A percentile compares a stretch with the other conserved stretches of the same genome.
Conservation (phyloP, 2,329 filamentous ascomycete species). For the Coniochaeta pulveracea region DNA sequence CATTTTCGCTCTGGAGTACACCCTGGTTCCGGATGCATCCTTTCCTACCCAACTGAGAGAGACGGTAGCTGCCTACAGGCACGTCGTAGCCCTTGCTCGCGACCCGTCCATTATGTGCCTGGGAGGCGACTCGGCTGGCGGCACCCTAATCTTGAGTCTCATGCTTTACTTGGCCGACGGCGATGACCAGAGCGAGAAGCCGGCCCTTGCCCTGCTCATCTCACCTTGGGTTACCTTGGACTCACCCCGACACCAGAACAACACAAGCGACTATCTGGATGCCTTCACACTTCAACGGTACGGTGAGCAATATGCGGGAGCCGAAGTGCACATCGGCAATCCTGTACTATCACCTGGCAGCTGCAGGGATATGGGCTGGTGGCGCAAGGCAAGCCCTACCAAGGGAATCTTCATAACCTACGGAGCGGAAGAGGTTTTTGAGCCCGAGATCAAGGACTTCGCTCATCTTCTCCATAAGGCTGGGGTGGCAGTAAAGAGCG, state of each 20-base stretch:
- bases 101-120: constrained; percentile 56
- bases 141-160: constrained; percentile 60
- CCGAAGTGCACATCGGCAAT: constrained; percentile 33
- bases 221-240: constrained; percentile 73
- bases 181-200: constrained; percentile 9
- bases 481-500: constrained; percentile 40
- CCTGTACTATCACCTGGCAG: constrained; percentile 58
- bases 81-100: constrained; percentile 48
- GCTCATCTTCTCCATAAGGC: constrained; percentile 41
- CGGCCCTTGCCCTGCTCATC: constrained; percentile 54
- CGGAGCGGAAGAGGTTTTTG: constrained; percentile 69
- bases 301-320: constrained; percentile 56
- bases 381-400: constrained; percentile 54
- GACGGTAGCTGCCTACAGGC: constrained; percentile 57
- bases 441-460: constrained; percentile 54
- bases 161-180: constrained; percentile 51
- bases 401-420: constrained; percentile 61
- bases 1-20: constrained; percentile 72
- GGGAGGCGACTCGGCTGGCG: constrained; percentile 71
- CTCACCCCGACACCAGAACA: constrained; percentile 55
- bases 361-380: constrained; percentile 54
- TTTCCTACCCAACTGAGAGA: constrained; percentile 68
- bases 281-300: constrained; percentile 55
- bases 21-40: constrained; percentile 60
- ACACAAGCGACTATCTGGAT: constrained; percentile 65